Evolutionary conservation across 495 filamentous ascomycete species (phyloP).

Genomic region (Annulohypoxylon bovei): DNA sequence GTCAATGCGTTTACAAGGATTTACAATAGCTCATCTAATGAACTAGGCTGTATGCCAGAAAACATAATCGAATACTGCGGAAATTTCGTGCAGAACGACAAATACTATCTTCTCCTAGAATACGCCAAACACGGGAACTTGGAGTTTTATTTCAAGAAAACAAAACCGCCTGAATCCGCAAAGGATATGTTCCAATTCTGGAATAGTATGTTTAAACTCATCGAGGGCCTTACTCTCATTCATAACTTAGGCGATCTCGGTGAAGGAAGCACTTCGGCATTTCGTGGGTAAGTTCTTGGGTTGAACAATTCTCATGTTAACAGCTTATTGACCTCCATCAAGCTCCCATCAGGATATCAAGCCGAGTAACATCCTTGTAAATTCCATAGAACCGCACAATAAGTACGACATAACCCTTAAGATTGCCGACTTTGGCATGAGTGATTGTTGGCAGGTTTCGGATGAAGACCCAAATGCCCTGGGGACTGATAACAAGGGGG

Average conservation of each 20-base stretch:
- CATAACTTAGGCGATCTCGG: background rate
- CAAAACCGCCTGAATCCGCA: background rate
- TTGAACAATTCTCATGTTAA: background rate
- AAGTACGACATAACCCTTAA: background rate
- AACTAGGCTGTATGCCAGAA: background rate
- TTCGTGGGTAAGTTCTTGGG: background rate
- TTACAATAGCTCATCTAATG: background rate
- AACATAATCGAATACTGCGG: background rate
- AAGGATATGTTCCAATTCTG: background rate
- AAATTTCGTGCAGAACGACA: background rate
- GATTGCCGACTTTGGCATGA: background rate
- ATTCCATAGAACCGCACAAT: background rate
- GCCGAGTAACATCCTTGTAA: background rate
- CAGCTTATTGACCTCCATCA: background rate
- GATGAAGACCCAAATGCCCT: background rate
- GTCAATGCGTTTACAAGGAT: background rate
- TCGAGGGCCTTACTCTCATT: background rate
- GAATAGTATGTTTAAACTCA: background rate
- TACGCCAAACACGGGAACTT: background rate
- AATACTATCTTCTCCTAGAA: background rate
- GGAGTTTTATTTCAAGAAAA: background rate
- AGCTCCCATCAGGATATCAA: background rate
- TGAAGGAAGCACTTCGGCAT: background rate
- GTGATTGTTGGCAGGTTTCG: background rate
- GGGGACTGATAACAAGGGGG: background rate